Percentiles rank a stretch among this genome's conserved stretches.
Conservation (phyloP, 2,329 filamentous ascomycete genomes). For the Xylariomycetidae sp. region DNA sequence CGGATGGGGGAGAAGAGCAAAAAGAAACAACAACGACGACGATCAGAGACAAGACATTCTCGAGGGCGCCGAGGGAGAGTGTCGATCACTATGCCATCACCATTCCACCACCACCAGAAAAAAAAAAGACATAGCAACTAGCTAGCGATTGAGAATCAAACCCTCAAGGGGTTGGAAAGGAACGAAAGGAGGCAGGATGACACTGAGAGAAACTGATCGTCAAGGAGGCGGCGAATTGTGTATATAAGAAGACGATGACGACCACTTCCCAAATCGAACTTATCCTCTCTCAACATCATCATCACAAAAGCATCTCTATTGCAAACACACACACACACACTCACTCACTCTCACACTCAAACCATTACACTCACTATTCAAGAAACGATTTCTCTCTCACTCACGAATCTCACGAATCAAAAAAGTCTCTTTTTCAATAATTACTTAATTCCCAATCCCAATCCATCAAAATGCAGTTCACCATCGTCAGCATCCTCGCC, state of each 20-base stretch:
- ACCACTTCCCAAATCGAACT: background rate
- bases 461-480: constrained; percentile 38
- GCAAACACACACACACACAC: too few species aligned
- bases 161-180: too few species aligned
- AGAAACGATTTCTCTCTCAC: constrained; percentile 16
- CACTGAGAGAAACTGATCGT: too few species aligned
- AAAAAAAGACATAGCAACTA: too few species aligned
- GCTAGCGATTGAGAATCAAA: too few species aligned
- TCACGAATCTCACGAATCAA: constrained; percentile 10
- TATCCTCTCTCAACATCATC: constrained; percentile 6
- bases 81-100: constrained; percentile 2
- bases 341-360: too few species aligned
- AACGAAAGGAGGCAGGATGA: too few species aligned
- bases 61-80: background rate
- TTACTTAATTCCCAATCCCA: constrained; percentile 11
- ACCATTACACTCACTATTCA: too few species aligned
- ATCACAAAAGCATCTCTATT: constrained; percentile 14
- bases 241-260: too few species aligned
- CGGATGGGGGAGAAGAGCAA: too few species aligned
- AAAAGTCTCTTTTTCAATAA: constrained; percentile 9
- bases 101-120: too few species aligned
- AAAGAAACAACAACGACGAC: constrained; percentile 3
- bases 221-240: too few species aligned
- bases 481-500: constrained; percentile 29
- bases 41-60: constrained; percentile 15